Evolutionary conservation across 2,329 filamentous ascomycete species (phyloP).

Genomic region (Penicillium sp.): DNA sequence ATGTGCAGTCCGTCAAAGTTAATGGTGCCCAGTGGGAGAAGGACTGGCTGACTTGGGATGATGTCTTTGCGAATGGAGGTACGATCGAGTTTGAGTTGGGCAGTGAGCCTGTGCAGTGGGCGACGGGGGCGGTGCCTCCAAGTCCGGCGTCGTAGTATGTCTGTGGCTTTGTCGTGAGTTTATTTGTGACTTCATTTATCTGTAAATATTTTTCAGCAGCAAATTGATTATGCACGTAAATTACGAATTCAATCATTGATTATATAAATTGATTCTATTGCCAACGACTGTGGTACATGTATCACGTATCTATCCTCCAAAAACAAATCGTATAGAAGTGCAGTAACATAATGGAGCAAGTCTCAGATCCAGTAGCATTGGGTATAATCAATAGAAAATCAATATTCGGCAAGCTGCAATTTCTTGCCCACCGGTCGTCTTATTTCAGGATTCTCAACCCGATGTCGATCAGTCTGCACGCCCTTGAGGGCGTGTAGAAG

Average conservation of each 20-base stretch:
- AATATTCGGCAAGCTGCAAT: constrained; percentile 46
- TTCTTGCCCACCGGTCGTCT: constrained; percentile 46
- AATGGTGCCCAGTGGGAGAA: constrained; percentile 55
- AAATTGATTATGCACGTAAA: not conserved
- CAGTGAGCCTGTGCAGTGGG: constrained; percentile 58
- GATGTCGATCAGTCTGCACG: constrained; percentile 30
- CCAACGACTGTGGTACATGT: too few relatives aligned
- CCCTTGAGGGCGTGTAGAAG: constrained; percentile 81
- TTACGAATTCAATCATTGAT: not conserved
- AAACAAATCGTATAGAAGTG: too few relatives aligned
- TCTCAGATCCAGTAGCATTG: too few relatives aligned
- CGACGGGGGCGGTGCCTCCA: constrained; percentile 55
- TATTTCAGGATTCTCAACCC: constrained; percentile 32
- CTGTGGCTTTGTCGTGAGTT: not conserved
- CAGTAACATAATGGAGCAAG: too few relatives aligned
- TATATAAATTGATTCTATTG: too few relatives aligned
- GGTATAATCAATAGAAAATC: constrained; percentile 14
- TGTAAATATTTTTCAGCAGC: not conserved
- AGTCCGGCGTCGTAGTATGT: constrained; percentile 33
- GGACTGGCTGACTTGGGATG: constrained; percentile 61
- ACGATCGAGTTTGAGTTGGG: constrained; percentile 60
- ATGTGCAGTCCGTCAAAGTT: constrained; percentile 61
- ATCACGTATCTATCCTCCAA: too few relatives aligned
- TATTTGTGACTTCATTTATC: not conserved
- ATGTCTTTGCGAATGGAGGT: constrained; percentile 61